Percentiles rank a stretch among this genome's conserved stretches.
Conservation (phyloP, 805 yeast species). For the Pichia cabralensis region DNA sequence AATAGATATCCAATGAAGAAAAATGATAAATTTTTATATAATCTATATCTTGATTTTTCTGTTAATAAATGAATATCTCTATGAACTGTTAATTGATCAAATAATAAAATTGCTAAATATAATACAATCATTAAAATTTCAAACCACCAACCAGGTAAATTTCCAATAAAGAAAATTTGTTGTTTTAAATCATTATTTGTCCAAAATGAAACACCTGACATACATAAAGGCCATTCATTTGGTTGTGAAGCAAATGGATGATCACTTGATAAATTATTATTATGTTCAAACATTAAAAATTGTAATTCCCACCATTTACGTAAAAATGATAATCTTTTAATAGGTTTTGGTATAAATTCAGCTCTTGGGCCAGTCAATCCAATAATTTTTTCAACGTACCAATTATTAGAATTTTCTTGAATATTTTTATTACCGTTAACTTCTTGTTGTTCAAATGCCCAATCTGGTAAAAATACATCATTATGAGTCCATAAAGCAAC, state of each 20-base stretch:
- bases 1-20: constrained; percentile 79
- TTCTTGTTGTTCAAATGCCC: constrained; percentile 91
- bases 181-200: constrained; percentile 51
- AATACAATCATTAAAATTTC: constrained; percentile 56
- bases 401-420: constrained; percentile 53
- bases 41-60: constrained; percentile 52
- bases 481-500: constrained; percentile 94
- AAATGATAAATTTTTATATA: constrained; percentile 75
- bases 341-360: constrained; percentile 52
- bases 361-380: constrained; percentile 56
- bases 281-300: constrained; percentile 80
- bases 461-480: constrained; percentile 78
- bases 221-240: constrained; percentile 79
- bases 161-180: constrained; percentile 89
- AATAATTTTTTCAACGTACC: constrained; percentile 67
- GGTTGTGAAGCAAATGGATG: constrained; percentile 97
- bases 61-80: constrained; percentile 53
- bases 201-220: constrained; percentile 95
- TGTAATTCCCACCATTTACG: constrained; percentile 88
- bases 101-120: constrained; percentile 52
- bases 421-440: constrained; percentile 89
- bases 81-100: constrained; percentile 71
- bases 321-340: constrained; percentile 60
- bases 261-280: constrained; percentile 73
- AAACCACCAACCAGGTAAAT: constrained; percentile 84